A percentile compares a stretch with the other conserved stretches of the same genome.
These are phyloP conservation scores for Salvia splendens DNA, from an alignment of 257 asterid species.

Conservation along the genomic window DNA sequence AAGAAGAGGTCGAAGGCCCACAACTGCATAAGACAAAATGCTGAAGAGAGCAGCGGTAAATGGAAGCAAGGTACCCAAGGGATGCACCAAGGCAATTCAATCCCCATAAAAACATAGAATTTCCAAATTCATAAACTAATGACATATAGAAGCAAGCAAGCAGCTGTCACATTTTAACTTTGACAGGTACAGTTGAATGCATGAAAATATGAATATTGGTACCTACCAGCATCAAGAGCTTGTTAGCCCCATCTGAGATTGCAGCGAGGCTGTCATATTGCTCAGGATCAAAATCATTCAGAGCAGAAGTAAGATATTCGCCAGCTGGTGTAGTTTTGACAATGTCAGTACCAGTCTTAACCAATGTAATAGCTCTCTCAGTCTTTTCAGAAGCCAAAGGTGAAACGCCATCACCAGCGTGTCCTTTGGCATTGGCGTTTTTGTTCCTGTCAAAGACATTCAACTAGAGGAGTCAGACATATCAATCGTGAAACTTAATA, in stretches of 20 bases:
- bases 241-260: constrained; percentile 97
- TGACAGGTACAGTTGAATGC: constrained; percentile 20
- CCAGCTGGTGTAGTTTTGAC: constrained; percentile 97
- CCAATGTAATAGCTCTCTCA: constrained; percentile 75
- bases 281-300: constrained; percentile 94
- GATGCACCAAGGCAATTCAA: constrained; percentile 18
- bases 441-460: constrained; percentile 54
- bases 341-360: constrained; percentile 68
- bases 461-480: constrained; percentile 7
- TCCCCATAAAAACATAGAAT: constrained; percentile 3
- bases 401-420: constrained; percentile 52
- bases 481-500: not conserved
- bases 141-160: constrained; percentile 20
- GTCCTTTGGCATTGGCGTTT: constrained; percentile 52
- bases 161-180: constrained; percentile 23
- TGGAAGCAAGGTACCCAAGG: constrained; percentile 2
- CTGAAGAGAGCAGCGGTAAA: constrained; percentile 3
- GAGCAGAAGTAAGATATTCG: constrained; percentile 94
- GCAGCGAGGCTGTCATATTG: constrained; percentile 98
- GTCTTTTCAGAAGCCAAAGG: constrained; percentile 58
- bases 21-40: not conserved
- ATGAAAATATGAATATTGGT: constrained; percentile 25
- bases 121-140: constrained; percentile 13
- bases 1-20: not conserved
- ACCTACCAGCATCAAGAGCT: constrained; percentile 96